Percentiles rank a stretch among this genome's conserved stretches.
phyloP scores from a whole-genome alignment of 108 stramenopile genomes.

The Cyclotella choctawhatcheeana region DNA sequence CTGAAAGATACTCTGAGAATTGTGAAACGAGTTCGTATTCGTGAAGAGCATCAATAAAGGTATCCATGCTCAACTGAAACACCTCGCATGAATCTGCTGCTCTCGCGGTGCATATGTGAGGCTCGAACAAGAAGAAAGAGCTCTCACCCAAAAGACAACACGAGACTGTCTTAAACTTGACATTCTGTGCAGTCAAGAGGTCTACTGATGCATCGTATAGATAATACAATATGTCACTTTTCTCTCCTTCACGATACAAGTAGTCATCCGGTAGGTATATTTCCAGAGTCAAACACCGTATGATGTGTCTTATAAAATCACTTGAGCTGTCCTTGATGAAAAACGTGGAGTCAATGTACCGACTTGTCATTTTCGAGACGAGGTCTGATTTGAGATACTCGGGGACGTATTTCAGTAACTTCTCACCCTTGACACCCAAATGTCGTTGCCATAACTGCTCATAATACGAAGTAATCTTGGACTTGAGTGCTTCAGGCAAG shows the following conservation, averaged over 20 bases:
- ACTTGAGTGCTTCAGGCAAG: slow-evolving; percentile 40
- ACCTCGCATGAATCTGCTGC: slow-evolving; percentile 47
- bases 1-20: slow-evolving; percentile 31
- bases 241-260: slow-evolving; percentile 50
- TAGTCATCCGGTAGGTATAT: slow-evolving; percentile 41
- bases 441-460: slow-evolving; percentile 56
- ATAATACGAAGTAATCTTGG: slow-evolving; percentile 49
- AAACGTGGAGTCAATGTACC: slow-evolving; percentile 31
- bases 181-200: slow-evolving; percentile 44
- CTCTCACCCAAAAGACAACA: slow-evolving; percentile 50
- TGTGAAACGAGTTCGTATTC: slow-evolving; percentile 27
- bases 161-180: slow-evolving; percentile 57
- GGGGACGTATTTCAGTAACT: slow-evolving; percentile 52
- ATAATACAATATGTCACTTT: slow-evolving; percentile 37
- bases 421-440: slow-evolving; percentile 49
- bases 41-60: slow-evolving; percentile 32
- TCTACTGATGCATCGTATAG: slow-evolving; percentile 45
- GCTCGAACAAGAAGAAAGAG: slow-evolving; percentile 54
- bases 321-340: slow-evolving; percentile 47
- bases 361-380: slow-evolving; percentile 31
- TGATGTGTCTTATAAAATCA: slow-evolving; percentile 32
- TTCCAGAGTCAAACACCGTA: slow-evolving; percentile 38
- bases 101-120: slow-evolving; percentile 49
- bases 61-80: slow-evolving; percentile 39
- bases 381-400: slow-evolving; percentile 36